Conservation (phyloP, 768 basidiomycete species). For the Naganishia vaughanmartiniae region DNA sequence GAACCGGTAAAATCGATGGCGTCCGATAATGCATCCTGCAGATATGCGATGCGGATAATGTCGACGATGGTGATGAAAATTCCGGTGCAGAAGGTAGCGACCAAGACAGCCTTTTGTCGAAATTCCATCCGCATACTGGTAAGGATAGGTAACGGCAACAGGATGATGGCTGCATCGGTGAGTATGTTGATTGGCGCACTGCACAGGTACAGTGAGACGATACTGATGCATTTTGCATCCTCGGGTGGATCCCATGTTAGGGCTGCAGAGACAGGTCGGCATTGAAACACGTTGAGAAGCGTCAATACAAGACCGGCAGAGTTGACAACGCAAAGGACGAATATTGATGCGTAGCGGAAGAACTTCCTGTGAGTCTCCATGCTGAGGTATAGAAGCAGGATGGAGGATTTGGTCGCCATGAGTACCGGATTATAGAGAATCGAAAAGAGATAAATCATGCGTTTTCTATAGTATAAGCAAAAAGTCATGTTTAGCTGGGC, state of each 20-base stretch:
- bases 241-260: slow-evolving; percentile 27
- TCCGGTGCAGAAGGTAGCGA: slow-evolving; percentile 47
- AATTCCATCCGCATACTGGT: slow-evolving; percentile 47
- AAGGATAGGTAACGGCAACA: slow-evolving; percentile 48
- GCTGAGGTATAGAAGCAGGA: slow-evolving; percentile 46
- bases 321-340: slow-evolving; percentile 40
- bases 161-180: slow-evolving; percentile 48
- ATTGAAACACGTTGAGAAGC: slow-evolving; percentile 48
- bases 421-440: slow-evolving; percentile 48
- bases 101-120: slow-evolving; percentile 45
- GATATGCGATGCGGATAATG: slow-evolving; percentile 47
- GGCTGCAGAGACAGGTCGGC: slow-evolving; percentile 43
- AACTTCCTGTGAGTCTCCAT: slow-evolving; percentile 42
- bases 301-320: slow-evolving; percentile 47
- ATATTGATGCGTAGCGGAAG: slow-evolving; percentile 42
- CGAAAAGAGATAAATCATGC: slow-evolving; percentile 43
- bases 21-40: slow-evolving; percentile 41
- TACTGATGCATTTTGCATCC: slow-evolving; percentile 40
- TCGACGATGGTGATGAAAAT: slow-evolving; percentile 50
- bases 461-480: slow-evolving; percentile 24
- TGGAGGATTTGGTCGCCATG: slow-evolving; percentile 48
- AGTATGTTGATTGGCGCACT: slow-evolving; percentile 49
- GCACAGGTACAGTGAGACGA: slow-evolving; percentile 46
- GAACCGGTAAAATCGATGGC: slow-evolving; percentile 7
- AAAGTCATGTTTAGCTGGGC: slow-evolving; percentile 16